A percentile compares a stretch with the other conserved stretches of the same genome.
phyloP scores from a whole-genome alignment of 768 basidiomycete genomes.

The Roridomyces roridus region DNA sequence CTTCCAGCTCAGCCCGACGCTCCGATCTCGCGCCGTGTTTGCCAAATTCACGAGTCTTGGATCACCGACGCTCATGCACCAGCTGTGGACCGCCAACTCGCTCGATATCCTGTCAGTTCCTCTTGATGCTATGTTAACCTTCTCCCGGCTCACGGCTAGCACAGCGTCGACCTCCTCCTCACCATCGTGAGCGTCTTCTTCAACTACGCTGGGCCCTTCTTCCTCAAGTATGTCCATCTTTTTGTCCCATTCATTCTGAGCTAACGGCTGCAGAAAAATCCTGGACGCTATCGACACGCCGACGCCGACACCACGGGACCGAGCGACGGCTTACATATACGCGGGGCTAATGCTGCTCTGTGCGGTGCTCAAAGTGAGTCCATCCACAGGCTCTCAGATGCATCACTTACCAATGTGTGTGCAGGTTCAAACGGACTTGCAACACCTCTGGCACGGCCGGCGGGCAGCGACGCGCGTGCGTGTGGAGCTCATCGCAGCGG shows the following conservation, averaged over 20 bases:
- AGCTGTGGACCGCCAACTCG: slow-evolving; percentile 51
- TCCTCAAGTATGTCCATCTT: slow-evolving; percentile 65
- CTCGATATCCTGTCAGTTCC: slow-evolving; percentile 48
- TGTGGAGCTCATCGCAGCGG: slow-evolving; percentile 80
- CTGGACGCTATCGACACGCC: slow-evolving; percentile 38
- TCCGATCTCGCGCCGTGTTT: slow-evolving; percentile 71
- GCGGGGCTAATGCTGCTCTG: slow-evolving; percentile 77
- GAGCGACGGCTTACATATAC: slow-evolving; percentile 75
- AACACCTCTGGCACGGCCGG: slow-evolving; percentile 82
- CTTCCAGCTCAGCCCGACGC: slow-evolving; percentile 71
- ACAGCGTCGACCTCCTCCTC: slow-evolving; percentile 67
- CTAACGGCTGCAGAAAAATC: slow-evolving; percentile 2
- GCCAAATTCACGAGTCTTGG: slow-evolving; percentile 44
- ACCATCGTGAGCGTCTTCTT: slow-evolving; percentile 75
- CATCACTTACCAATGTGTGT: too few relatives aligned
- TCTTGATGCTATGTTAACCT: not conserved
- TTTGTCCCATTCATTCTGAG: not conserved
- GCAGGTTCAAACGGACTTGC: slow-evolving; percentile 68
- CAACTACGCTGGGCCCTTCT: slow-evolving; percentile 85
- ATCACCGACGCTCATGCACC: slow-evolving; percentile 44
- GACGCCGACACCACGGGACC: slow-evolving; percentile 53
- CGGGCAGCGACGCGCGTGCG: slow-evolving; percentile 76
- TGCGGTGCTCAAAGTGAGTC: slow-evolving; percentile 55
- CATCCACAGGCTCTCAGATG: too few relatives aligned
- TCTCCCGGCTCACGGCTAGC: not conserved